Base-by-base conservation (phyloP, 2,329 filamentous ascomycete species). In the Magnaporthiopsis incrustans region DNA sequence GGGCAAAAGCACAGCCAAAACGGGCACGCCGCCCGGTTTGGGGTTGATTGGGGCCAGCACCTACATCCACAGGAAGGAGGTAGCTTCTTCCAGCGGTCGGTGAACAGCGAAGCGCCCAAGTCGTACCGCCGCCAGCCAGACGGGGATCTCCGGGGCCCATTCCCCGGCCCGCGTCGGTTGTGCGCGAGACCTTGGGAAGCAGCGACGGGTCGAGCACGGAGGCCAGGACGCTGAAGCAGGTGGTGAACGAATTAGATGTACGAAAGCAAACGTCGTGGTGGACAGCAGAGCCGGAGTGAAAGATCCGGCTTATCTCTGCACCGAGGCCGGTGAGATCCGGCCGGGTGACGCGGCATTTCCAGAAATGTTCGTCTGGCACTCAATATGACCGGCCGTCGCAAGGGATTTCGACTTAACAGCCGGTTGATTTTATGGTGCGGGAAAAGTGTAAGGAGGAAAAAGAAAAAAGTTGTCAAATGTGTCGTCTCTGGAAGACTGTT, bases 341-440 rank as follows among this genome's bases (percentile, higher is more conserved):
- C 26, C 33, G 27, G 59, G 38, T 14, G 33, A 33, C 14, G 38
- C 18, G 60, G 60, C 26, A 44, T 61, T 61, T 61, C 61, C 61
- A 44, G 27, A 15, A 15, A 50, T 15, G 38, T 60, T 57, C 33
- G 14, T 64, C 63, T 64, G 30, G 63, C 63, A 64, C 63, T 25
- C 63, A 64, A 64, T 60, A 64, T 64, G 63, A 64, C 63, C 63
- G 63, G 35, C 44, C 57, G 50, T 18, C 22, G 27, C 35, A 56
- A n/a, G 44, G 32, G 7, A 35, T 10, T 11, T 22, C n/a, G 57
- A 60, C 26, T 26, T 59, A 22, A 27, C 60, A 57, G 50, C 30
- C 63, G 63, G 63, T 64, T 64, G 63, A 64, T 64, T 64, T 64
- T 64, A 64, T 64, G 63, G 63, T 64, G 63, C 63, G 30, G 33